phyloP scores from a whole-genome alignment of 1,284 basidiomycete genomes.

The Melanopsichium pennsylvanicum region DNA sequence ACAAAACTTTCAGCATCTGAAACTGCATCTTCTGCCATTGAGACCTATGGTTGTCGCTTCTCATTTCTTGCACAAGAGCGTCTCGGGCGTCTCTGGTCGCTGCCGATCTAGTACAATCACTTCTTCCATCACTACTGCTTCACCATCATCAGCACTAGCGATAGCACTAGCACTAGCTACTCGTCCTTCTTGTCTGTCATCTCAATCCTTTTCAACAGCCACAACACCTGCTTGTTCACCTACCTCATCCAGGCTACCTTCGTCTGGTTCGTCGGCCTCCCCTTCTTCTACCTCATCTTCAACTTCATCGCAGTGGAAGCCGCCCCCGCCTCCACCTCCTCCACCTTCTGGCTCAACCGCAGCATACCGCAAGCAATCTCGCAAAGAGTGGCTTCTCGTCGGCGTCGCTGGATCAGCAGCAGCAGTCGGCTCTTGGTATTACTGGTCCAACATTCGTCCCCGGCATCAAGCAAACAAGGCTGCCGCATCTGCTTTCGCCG shows the following conservation, averaged over 20 bases:
- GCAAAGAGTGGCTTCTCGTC: conserved; percentile 62
- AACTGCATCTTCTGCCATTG: background rate
- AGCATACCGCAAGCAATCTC: conserved; percentile 52
- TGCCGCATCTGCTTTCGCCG: conserved; percentile 28
- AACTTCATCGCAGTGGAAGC: conserved; percentile 37
- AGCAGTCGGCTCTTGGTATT: conserved; percentile 62
- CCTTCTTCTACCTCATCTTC: conserved; percentile 25
- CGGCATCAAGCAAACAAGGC: conserved; percentile 37
- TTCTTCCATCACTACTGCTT: conserved; percentile 1
- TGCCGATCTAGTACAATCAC: conserved; percentile 9
- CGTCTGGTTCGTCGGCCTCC: conserved; percentile 15
- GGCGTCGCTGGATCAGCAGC: conserved; percentile 61
- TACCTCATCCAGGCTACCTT: conserved; percentile 7
- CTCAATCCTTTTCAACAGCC: conserved; percentile 13
- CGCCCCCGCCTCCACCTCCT: conserved; percentile 38
- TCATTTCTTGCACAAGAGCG: conserved; percentile 20
- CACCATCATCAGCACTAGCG: conserved; percentile 3
- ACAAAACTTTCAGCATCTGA: background rate
- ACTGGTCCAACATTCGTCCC: conserved; percentile 57
- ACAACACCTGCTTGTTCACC: conserved; percentile 11
- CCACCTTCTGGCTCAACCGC: conserved; percentile 34
- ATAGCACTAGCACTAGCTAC: too few relatives aligned
- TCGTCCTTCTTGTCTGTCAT: too few relatives aligned
- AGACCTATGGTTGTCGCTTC: conserved; percentile 25
- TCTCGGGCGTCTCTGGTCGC: conserved; percentile 29